These are phyloP conservation scores for Hippophae gyantsensis DNA, from an alignment of 306 rosid genomes.

Conservation along the genomic window DNA sequence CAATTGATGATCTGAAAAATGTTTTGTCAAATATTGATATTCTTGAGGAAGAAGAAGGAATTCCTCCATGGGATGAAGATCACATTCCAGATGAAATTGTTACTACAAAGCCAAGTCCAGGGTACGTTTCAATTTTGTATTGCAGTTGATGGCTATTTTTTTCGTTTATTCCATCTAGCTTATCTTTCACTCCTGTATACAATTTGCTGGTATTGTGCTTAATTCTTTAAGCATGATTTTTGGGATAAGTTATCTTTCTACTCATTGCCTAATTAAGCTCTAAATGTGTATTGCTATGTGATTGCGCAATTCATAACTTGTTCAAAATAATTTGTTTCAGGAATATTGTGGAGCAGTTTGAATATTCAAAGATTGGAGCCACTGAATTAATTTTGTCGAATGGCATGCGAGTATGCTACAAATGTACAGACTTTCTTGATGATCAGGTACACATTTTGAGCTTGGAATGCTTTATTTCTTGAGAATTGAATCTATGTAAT, in stretches of 20 bases:
- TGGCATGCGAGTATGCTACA: conserved; percentile 89
- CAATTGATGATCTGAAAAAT: conserved; percentile 65
- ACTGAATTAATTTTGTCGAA: conserved; percentile 77
- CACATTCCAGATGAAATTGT: conserved; percentile 93
- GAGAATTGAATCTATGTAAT: background rate
- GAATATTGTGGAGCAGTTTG: conserved; percentile 56
- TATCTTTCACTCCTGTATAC: background rate
- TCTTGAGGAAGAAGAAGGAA: conserved; percentile 59
- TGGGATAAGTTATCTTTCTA: background rate
- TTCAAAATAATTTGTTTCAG: conserved; percentile 29
- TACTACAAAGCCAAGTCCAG: conserved; percentile 59
- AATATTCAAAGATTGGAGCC: conserved; percentile 74
- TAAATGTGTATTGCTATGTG: background rate
- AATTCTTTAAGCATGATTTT: background rate
- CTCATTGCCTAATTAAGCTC: background rate
- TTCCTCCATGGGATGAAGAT: conserved; percentile 78
- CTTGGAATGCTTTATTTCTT: conserved; percentile 17
- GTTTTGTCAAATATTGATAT: conserved; percentile 47
- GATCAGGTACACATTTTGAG: conserved; percentile 58
- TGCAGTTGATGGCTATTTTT: background rate
- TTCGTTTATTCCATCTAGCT: background rate
- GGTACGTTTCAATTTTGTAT: conserved; percentile 34
- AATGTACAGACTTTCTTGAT: conserved; percentile 81
- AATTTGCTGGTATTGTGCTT: background rate
- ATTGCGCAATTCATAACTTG: conserved; percentile 3